Percentiles rank a stretch among this genome's conserved stretches.
Conservation (phyloP, 176 grass and related monocot species). For the Bromus sterilis region DNA sequence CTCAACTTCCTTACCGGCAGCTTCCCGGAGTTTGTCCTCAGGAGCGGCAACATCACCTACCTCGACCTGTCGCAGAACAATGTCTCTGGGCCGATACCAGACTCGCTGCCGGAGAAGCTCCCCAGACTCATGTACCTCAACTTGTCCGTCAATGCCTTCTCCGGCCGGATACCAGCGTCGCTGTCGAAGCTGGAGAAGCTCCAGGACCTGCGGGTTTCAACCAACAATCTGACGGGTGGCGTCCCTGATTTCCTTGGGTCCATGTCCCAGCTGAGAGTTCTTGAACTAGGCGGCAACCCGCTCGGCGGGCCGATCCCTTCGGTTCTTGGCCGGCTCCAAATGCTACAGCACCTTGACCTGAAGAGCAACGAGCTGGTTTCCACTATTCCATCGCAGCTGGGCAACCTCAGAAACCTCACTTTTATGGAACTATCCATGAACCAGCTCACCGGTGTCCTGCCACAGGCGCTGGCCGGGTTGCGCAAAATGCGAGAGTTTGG, state of each 20-base stretch:
- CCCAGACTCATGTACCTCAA: no score
- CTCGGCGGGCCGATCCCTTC: background rate
- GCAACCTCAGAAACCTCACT: conserved; percentile 11
- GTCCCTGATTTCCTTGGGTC: conserved; percentile 24
- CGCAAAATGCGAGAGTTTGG: background rate
- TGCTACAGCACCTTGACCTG: conserved; percentile 9
- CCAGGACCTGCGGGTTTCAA: conserved; percentile 1
- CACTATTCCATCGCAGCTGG: conserved; percentile 13
- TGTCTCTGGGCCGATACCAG: background rate
- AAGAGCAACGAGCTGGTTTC: background rate
- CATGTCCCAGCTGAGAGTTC: conserved; percentile 9
- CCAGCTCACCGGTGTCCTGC: background rate
- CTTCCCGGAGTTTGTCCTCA: conserved; percentile 39
- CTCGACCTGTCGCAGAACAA: conserved; percentile 49
- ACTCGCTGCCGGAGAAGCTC: no score
- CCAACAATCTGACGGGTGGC: conserved; percentile 4
- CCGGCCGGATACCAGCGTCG: background rate
- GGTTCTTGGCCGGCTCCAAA: conserved; percentile 21
- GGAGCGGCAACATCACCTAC: conserved; percentile 32
- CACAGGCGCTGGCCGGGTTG: background rate
- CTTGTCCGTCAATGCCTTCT: background rate
- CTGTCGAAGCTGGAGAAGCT: background rate
- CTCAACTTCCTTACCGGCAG: conserved; percentile 29
- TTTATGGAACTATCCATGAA: background rate
- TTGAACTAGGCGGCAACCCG: conserved; percentile 19